These are phyloP conservation scores for Salix udensis DNA, from an alignment of 345 rosid genomes.

Conservation along the genomic window DNA sequence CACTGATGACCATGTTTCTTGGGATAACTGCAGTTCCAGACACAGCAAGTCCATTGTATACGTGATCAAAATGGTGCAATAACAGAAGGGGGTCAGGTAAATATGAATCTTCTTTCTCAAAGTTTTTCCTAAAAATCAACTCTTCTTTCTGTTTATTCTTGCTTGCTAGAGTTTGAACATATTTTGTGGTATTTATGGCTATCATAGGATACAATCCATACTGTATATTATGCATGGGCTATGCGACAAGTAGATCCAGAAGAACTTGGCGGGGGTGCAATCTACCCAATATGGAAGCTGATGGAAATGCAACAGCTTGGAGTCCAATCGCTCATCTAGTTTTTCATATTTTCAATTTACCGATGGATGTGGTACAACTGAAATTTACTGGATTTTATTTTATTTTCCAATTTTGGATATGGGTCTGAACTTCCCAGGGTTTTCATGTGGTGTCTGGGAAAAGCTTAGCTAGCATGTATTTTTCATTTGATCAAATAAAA, in stretches of 20 bases:
- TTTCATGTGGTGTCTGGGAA: constrained; percentile 15
- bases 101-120: background rate
- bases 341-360: background rate
- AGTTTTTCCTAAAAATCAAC: background rate
- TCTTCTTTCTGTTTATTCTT: background rate
- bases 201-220: constrained; percentile 76
- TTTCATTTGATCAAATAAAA: constrained; percentile 6
- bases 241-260: constrained; percentile 86
- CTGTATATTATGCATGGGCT: constrained; percentile 81
- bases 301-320: constrained; percentile 73
- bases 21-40: constrained; percentile 59
- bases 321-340: constrained; percentile 66
- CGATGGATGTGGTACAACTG: background rate
- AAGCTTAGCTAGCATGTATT: background rate
- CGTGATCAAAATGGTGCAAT: constrained; percentile 66
- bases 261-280: constrained; percentile 82
- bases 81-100: constrained; percentile 87
- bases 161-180: background rate
- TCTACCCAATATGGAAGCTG: constrained; percentile 87
- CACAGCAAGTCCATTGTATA: constrained; percentile 81
- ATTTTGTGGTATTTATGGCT: background rate
- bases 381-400: background rate
- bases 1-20: background rate
- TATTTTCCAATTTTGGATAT: background rate
- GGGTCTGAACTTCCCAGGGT: constrained; percentile 5